Evolutionary conservation across 2,329 filamentous ascomycete genomes (phyloP), one percentile per base, ranked within the genome.

Genomic region (Periconia digitata): DNA sequence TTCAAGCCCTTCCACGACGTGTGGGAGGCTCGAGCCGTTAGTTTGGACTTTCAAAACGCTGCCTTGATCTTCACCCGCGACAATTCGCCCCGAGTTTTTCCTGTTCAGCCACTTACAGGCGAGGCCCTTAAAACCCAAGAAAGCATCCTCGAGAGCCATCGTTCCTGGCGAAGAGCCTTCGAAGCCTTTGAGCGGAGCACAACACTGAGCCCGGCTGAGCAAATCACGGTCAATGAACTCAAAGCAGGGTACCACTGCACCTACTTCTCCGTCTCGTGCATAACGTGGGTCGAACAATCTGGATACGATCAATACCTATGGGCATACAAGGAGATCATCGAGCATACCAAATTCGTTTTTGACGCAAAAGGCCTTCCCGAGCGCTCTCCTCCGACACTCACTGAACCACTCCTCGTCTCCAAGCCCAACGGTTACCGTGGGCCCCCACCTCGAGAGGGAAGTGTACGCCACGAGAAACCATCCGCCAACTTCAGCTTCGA

Each of bases 401-500:
- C 22, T 15, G 27, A 46, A 40, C 22, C 43, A 13, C 16, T 23
- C 16, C 27, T 32, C 13, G 13, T 40, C 10, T 13, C 38, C 20
- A 40, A 15, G 18, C 10, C 16, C 15, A 15, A 20, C 40, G 29
- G 17, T 15, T 15, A 40, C 20, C 21, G 13, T 23, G 38, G 38
- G 16, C 38, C 18, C 6, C 38, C 35, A 20, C 12, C 38, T n/a
- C 18, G 20, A 40, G 22, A n/a, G n/a, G n/a, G 24, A 5, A 16
- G 12, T 13, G 8, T 24, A 10, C 24, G n/a, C 7, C 40, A 3
- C 10, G 17, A 10, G 8, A 32, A 40, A 20, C 23, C 35, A 29
- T 23, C 24, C 12, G 20, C 45, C 20, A 48, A 59, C 13, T 57
- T 59, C 45, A 51, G 44, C 5, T 56, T 54, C 36, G 47, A 53